Evolutionary conservation across 768 basidiomycete species (phyloP), one percentile per base, ranked within the genome.

Genomic region (Mrakia gelida): DNA sequence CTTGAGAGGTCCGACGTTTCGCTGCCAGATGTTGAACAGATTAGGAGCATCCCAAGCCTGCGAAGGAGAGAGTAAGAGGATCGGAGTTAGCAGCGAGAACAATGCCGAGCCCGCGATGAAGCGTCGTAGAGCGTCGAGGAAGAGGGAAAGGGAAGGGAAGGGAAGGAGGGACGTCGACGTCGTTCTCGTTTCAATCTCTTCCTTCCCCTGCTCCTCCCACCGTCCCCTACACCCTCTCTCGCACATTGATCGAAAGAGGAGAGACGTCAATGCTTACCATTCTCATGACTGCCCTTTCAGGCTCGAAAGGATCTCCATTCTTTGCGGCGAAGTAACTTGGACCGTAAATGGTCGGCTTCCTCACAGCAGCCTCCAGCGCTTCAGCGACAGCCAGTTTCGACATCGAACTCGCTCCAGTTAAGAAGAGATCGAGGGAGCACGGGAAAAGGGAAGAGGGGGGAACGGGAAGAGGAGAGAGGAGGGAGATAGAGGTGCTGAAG

Each of bases 1-100:
- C 41, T 72, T 73, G 34, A 83, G 79, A 0, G 84, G 82, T 82
- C 90, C 88, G 82, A 85, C 84, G 2, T 92, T 92, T 45, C 95
- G 91, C 79, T 88, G 87, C 90, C 91, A 93, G 68, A 97, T 87
- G 85, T 94, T 95, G 88, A 90, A 97, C 28, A 98, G 86, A 85
- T 98, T 98, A 81, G 89, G 89, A 0, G 91, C 89, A 16, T 89
- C 86, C 96, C 96, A 98, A 85, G 91, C 92, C 94, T 96, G 85
- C 15, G 26, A 28, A 21, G 6, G 43, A 63, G 15, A 16, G 49
- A 21, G 18, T 1, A 21, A 21, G 49, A 52, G 18, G 49, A 52
- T 52, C 15, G 21, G 18, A 18, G 49, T 18, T 21, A n/a, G 23
- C 18, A 56, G 10, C 61, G 59, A 26, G 4, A 8, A 43, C 26